Evolutionary conservation across 2,329 filamentous ascomycete genomes (phyloP), one percentile per base, ranked within the genome.

Genomic region (Davidsoniella neocaledoniae): DNA sequence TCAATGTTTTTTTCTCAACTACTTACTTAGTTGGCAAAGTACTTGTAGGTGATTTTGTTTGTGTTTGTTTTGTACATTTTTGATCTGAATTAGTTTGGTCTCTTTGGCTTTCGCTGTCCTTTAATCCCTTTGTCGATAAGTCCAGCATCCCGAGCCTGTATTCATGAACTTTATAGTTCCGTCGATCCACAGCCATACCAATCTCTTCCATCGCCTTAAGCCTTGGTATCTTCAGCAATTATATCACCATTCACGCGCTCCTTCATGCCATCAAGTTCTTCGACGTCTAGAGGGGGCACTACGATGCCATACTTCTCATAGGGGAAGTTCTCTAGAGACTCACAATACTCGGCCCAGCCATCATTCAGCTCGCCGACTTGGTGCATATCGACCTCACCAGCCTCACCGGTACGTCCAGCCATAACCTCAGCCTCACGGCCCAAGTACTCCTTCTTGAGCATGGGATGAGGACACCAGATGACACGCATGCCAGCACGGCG

Each of bases 401-500:
- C 81, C 65, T 83, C 78, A 1, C 83, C 84, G 21, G 82, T 87
- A 57, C 78, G 67, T 0, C 88, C 91, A 0, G 91, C 90, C 19
- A 98, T 67, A 2, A 98, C 86, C 61, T 87, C 77, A 9, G 73
- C 73, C 67, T 94, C 86, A 41, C 81, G 73, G 1, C 83, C 87
- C 39, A 70, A 68, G 58, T 85, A 94, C 62, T 90, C 84, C 48
- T 76, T 69, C 65, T 83, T 71, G 48, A 98, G 67, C 59, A 77
- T 84, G 1, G 79, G 76, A 65, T 96, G 87, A 21, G 91, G 91
- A 57, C 79, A 82, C 91, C 91, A 98, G 1, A 94, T 72, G 10
- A 93, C 87, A 56, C 90, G 79, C 90, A 96, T 96, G 0, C 90
- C 90, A 0, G 91, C 91, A 56, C 91, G 77, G 48, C 91, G 72